Base-by-base conservation (phyloP, 495 filamentous ascomycete species). In the Tuber brumale region DNA sequence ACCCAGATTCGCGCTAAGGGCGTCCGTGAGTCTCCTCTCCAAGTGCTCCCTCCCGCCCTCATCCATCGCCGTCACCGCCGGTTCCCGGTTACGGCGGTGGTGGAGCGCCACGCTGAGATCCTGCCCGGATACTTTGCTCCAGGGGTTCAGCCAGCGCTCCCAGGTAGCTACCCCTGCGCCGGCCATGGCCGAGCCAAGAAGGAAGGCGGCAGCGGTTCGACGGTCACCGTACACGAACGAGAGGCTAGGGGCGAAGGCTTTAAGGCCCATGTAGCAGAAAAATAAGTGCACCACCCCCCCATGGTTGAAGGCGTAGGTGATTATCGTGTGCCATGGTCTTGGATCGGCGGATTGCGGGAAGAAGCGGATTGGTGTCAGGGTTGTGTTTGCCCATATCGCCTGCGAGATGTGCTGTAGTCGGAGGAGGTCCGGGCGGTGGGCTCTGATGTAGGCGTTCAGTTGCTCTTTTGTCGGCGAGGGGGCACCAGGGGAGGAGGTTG, bases 301-400 rank as follows among this genome's bases (percentile, higher is more conserved):
- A 57, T 80, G 79, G 61, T 76, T 81, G 74, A 80, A 80, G 57
- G 76, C 72, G 18, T 78, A 69, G 27, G 78, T 80, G 71, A 80
- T 27, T 8, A 73, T 7, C 1, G 79, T 80, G 77, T 77, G 80
- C 79, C 77, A 80, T 71, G 77, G 71, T n/a, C 16, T 35, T 35
- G 57, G 27, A 18, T 66, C 57, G 12, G 27, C 14, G 57, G 14
- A 35, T 35, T 66, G 57, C 27, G 57, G 57, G 27, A 35, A 66
- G 57, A 66, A 66, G 57, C 27, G 57, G 27, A 66, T 66, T 18
- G 57, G 57, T 14, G 27, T 35, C 2, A 66, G 57, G 27, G 57
- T 66, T 35, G 57, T 66, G 57, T 66, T 66, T 66, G 12, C 57
- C 57, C 27, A 66, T 18, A 27, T 35, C 31, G 14, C 31, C 57